Evolutionary conservation across 768 basidiomycete genomes (phyloP).

Genomic region (Pholiota molesta): DNA sequence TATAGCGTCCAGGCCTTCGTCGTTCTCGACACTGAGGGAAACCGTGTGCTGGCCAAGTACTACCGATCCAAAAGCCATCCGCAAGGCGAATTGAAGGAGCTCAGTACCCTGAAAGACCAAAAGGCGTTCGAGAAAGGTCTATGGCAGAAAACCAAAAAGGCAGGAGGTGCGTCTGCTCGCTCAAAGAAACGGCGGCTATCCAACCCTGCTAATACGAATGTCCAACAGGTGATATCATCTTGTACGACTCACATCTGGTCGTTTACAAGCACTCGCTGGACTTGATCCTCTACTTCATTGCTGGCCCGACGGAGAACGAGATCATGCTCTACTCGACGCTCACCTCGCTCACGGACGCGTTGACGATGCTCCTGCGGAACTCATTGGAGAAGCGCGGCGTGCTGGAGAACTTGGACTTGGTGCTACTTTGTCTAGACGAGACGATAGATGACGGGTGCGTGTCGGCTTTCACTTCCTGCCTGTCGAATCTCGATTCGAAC

Average conservation of each 20-base stretch:
- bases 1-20: conserved; percentile 88
- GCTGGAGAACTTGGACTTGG: conserved; percentile 92
- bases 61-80: conserved; percentile 76
- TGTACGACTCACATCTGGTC: conserved; percentile 87
- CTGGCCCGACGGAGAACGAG: conserved; percentile 88
- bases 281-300: conserved; percentile 93
- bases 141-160: conserved; percentile 94
- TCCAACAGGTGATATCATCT: conserved; percentile 86
- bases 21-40: conserved; percentile 93
- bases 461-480: neutral
- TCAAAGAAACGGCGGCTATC: neutral
- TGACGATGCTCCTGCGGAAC: conserved; percentile 84
- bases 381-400: conserved; percentile 95
- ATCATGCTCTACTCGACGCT: conserved; percentile 92
- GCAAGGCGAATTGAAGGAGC: conserved; percentile 61
- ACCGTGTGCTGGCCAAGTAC: conserved; percentile 95
- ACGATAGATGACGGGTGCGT: conserved; percentile 97
- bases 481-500: neutral
- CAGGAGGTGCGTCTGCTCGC: conserved; percentile 65
- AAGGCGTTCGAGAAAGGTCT: conserved; percentile 94
- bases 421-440: conserved; percentile 92
- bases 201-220: neutral
- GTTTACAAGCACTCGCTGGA: conserved; percentile 95
- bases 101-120: conserved; percentile 85
- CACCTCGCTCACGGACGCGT: conserved; percentile 81